A percentile compares a stretch with the other conserved stretches of the same genome.
Conservation (phyloP, 371 early-diverging fungal species). For the Dipsacomyces acuminosporus region DNA sequence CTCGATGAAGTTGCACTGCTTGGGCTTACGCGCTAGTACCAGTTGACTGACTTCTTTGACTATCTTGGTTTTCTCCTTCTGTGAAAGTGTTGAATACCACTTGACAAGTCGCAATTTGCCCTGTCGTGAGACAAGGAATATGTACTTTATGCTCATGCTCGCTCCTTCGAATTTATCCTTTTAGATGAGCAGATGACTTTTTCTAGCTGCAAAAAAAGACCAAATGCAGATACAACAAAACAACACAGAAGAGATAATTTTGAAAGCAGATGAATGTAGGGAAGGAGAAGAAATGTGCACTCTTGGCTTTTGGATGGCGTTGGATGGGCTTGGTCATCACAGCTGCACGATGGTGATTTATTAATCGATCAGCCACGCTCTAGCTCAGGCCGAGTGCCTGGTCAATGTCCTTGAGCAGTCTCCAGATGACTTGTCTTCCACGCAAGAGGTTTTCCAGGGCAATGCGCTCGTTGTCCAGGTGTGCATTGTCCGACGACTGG, state of each 20-base stretch:
- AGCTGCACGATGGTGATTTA: too few species aligned
- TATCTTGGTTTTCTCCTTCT: conserved; percentile 90
- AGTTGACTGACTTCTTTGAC: conserved; percentile 90
- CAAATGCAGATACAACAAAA: not conserved
- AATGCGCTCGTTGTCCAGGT: conserved; percentile 74
- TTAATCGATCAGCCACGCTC: not conserved
- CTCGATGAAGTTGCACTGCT: conserved; percentile 97
- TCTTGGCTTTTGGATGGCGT: too few species aligned
- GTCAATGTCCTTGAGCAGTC: conserved; percentile 44
- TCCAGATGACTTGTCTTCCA: conserved; percentile 63
- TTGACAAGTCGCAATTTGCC: conserved; percentile 76
- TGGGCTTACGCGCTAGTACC: conserved; percentile 82
- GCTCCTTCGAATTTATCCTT: too few species aligned
- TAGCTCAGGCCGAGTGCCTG: not conserved
- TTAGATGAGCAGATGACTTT: too few species aligned
- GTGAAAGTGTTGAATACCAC: conserved; percentile 89
- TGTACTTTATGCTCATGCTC: conserved; percentile 37
- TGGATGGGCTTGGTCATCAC: too few species aligned
- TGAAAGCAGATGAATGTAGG: not conserved
- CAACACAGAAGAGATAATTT: not conserved
- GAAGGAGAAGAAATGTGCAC: too few species aligned
- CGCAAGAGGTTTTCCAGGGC: conserved; percentile 63
- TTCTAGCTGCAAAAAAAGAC: too few species aligned
- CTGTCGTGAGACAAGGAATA: conserved; percentile 40
- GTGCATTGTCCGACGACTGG: conserved; percentile 78